These are phyloP conservation scores for Gaeumannomyces sp. DNA, from an alignment of 2,329 filamentous ascomycete genomes.

Conservation along the genomic window DNA sequence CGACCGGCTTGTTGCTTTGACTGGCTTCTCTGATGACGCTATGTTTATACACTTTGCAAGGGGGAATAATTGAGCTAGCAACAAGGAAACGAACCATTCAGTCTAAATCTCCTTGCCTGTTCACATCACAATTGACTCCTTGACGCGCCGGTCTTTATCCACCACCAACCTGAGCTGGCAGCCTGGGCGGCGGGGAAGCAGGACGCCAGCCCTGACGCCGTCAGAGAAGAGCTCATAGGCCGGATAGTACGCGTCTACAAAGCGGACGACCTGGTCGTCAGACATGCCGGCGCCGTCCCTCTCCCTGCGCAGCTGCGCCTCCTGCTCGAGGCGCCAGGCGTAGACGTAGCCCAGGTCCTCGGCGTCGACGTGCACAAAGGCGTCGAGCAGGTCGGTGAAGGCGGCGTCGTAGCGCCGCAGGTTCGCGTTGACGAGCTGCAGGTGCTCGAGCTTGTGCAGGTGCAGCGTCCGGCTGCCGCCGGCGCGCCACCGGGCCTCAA, in stretches of 20 bases:
- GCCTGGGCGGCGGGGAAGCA: slow-evolving; percentile 41
- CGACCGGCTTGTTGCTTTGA: too few relatives aligned
- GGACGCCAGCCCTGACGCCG: slow-evolving; percentile 50
- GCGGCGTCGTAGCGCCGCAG: slow-evolving; percentile 39
- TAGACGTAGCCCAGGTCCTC: slow-evolving; percentile 72
- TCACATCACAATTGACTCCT: slow-evolving; percentile 44
- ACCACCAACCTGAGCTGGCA: slow-evolving; percentile 58
- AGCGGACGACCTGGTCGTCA: slow-evolving; percentile 68
- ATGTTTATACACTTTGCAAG: too few relatives aligned
- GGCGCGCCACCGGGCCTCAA: slow-evolving; percentile 46
- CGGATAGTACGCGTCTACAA: slow-evolving; percentile 65
- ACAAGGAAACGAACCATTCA: slow-evolving; percentile 10
- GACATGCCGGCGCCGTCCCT: slow-evolving; percentile 71
- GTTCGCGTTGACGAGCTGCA: slow-evolving; percentile 43
- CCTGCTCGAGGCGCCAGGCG: slow-evolving; percentile 76
- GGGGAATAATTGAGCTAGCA: too few relatives aligned
- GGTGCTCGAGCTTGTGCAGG: slow-evolving; percentile 41
- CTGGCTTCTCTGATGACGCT: too few relatives aligned
- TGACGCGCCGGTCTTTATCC: slow-evolving; percentile 52
- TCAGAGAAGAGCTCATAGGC: slow-evolving; percentile 65
- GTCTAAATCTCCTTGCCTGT: not conserved
- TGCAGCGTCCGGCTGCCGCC: slow-evolving; percentile 36
- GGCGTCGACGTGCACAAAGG: slow-evolving; percentile 59
- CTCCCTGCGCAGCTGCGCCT: slow-evolving; percentile 58
- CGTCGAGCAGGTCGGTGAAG: slow-evolving; percentile 44